Evolutionary conservation across 2,329 filamentous ascomycete genomes (phyloP), one percentile per base, ranked within the genome.

Genomic region (Clarireedia sp.): DNA sequence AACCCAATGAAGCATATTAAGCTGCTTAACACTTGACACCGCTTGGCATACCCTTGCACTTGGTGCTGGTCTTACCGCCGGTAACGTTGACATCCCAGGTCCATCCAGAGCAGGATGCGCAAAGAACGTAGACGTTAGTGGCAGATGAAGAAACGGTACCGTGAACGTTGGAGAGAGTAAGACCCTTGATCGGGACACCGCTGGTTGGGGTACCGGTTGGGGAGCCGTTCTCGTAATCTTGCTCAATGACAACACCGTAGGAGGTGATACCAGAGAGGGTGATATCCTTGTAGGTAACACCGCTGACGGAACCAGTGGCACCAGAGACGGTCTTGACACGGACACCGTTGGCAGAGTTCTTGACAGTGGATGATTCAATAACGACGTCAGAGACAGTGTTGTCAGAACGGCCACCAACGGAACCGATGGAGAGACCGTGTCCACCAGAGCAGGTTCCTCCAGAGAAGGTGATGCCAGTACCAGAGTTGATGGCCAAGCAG

Each of bases 401-500:
- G 69, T 81, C 69, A 51, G 62, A 65, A 48, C 79, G 77, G 14
- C 77, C 77, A 43, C 80, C 79, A n/a, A 83, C 77, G 5, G 77
- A 80, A 49, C 80, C 79, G 61, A 85, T 81, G 55, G 76, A 78
- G 17, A 85, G 70, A 51, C 80, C 80, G 51, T 68, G 66, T 10
- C 67, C 67, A 16, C 67, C 66, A 9, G 56, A 59, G 44, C 67
- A 68, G 17, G 54, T 59, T 51, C 64, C 65, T 9, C 60, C 60
- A 3, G 61, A 66, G 59, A 68, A 66, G 16, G 57, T 62, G 44
- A 68, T 67, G 23, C 21, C 3, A 5, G 70, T 74, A 54, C 79
- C 79, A 2, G 76, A 80, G 70, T 82, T 82, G 62, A 82, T 70
- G 36, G 79, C 80, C 10, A 82, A 68, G 62, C 79, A 83, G 63